Percentiles rank a stretch among this genome's conserved stretches.
Conservation (phyloP, 176 grass and related monocot genomes). For the Areca catechu region DNA sequence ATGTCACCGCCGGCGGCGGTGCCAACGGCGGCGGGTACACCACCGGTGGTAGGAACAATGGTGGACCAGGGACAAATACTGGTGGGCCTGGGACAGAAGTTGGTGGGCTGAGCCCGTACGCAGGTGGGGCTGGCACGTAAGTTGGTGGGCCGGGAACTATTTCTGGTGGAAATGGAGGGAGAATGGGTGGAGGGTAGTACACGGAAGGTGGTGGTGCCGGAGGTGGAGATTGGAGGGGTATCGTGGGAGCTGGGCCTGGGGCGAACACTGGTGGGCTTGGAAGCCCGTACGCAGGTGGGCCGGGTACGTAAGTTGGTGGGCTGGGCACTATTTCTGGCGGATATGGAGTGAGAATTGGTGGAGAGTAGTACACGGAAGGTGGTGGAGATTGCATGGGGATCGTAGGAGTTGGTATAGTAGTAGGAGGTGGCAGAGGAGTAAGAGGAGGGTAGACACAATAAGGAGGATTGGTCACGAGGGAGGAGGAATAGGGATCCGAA, state of each 20-base stretch:
- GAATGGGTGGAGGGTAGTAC: constrained; percentile 22
- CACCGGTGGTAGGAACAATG: constrained; percentile 53
- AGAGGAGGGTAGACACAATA: constrained; percentile 23
- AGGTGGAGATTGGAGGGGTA: too few relatives aligned
- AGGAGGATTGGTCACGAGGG: constrained; percentile 10
- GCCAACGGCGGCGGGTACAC: constrained; percentile 70
- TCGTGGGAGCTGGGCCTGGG: background rate
- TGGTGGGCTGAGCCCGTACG: constrained; percentile 13
- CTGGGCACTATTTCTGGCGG: constrained; percentile 9
- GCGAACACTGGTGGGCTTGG: constrained; percentile 9
- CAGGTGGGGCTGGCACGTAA: constrained; percentile 22
- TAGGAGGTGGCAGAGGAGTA: background rate
- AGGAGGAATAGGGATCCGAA: constrained; percentile 19
- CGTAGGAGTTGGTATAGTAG: background rate
- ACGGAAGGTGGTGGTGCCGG: background rate
- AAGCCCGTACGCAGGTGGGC: background rate
- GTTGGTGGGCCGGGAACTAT: background rate
- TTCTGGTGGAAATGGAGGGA: constrained; percentile 34
- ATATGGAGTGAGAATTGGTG: constrained; percentile 41
- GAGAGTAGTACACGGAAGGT: background rate
- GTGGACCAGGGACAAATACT: background rate
- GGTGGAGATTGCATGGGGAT: background rate
- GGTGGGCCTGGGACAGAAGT: constrained; percentile 24
- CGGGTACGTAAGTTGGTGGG: constrained; percentile 15
- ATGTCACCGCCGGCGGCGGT: constrained; percentile 29